Conservation (phyloP, 139 green algal species). For the Closterium sp. region DNA sequence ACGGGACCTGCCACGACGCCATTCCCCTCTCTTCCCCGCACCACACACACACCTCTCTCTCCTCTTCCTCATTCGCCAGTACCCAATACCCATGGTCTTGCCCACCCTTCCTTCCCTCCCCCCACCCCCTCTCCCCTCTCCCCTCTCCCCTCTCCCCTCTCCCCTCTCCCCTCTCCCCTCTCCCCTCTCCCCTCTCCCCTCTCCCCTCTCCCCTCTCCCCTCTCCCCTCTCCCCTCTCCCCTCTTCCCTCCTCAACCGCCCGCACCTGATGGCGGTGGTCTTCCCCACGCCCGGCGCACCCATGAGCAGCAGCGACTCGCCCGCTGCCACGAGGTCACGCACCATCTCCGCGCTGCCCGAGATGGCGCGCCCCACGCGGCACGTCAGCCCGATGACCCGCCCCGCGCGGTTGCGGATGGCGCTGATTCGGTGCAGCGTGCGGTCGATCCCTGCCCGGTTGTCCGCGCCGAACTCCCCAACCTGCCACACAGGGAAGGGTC, state of each 20-base stretch:
- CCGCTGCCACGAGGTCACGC: conserved; percentile 44
- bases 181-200: conserved; percentile 38
- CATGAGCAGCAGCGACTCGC: conserved; percentile 55
- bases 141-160: conserved; percentile 62
- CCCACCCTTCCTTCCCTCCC: conserved; percentile 57
- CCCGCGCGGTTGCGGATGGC: conserved; percentile 76
- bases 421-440: conserved; percentile 89
- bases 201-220: conserved; percentile 60
- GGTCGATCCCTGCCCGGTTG: conserved; percentile 90
- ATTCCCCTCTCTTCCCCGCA: too few relatives aligned
- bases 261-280: conserved; percentile 73
- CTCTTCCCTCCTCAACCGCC: too few relatives aligned
- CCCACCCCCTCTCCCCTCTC: conserved; percentile 52
- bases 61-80: too few relatives aligned
- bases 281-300: conserved; percentile 74
- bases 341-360: conserved; percentile 62
- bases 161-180: conserved; percentile 69
- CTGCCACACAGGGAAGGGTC: background rate
- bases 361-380: conserved; percentile 69
- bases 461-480: conserved; percentile 81
- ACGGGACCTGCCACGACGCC: too few relatives aligned
- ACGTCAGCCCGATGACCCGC: conserved; percentile 73
- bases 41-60: too few relatives aligned
- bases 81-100: conserved; percentile 81
- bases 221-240: conserved; percentile 66